Evolutionary conservation across 225 moss, liverwort and hornwort genomes (phyloP).

Genomic region (Marchantia paleacea): DNA sequence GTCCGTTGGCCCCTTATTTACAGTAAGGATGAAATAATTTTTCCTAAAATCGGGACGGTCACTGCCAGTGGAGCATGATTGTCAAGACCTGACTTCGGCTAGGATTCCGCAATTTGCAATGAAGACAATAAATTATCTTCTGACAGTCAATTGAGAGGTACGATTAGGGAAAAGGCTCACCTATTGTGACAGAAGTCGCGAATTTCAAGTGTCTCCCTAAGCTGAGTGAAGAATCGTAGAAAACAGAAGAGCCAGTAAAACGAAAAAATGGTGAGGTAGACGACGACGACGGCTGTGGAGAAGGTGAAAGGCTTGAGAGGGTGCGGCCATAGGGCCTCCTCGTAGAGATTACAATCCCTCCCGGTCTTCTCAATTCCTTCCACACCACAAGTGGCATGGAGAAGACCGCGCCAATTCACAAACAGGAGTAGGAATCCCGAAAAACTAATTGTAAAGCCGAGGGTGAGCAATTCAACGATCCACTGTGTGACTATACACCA

Average conservation of each 20-base stretch:
- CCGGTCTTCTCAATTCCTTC: conserved; percentile 74
- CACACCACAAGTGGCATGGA: conserved; percentile 78
- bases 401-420: conserved; percentile 90
- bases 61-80: neutral
- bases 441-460: conserved; percentile 89
- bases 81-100: neutral
- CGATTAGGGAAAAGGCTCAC: conserved; percentile 29
- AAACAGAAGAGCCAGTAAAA: conserved; percentile 95
- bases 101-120: too few relatives aligned
- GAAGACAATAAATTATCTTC: neutral
- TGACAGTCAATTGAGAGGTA: neutral
- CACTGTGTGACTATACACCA: conserved; percentile 99
- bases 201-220: conserved; percentile 93
- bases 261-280: conserved; percentile 79
- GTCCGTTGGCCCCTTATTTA: too few relatives aligned
- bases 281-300: conserved; percentile 64
- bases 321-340: conserved; percentile 66
- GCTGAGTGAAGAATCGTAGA: conserved; percentile 90
- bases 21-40: too few relatives aligned
- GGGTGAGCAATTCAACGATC: conserved; percentile 87
- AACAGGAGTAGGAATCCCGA: conserved; percentile 92
- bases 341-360: conserved; percentile 80
- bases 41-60: neutral
- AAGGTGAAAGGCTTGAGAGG: conserved; percentile 72
- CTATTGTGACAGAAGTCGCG: conserved; percentile 92